Evolutionary conservation across 345 rosid species (phyloP).

Genomic region (Reutealis trisperma): DNA sequence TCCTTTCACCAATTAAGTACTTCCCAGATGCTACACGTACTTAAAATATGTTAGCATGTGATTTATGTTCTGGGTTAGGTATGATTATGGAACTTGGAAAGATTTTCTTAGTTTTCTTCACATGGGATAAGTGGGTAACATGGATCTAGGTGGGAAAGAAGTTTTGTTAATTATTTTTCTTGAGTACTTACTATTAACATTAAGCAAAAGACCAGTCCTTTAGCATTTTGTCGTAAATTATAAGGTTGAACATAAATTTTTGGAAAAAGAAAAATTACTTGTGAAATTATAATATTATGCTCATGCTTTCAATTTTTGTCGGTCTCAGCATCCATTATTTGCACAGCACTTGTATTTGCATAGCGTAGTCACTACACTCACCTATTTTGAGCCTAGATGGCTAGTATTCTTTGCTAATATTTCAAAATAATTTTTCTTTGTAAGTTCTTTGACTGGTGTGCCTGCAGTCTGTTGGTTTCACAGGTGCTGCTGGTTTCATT

Average conservation of each 20-base stretch:
- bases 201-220: background rate
- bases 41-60: background rate
- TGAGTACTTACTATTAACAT: background rate
- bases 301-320: background rate
- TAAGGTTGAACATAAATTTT: background rate
- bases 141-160: background rate
- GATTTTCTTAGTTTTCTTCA: too few relatives aligned
- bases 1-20: background rate
- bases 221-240: background rate
- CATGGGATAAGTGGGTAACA: background rate
- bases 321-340: background rate
- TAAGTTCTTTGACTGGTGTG: conserved; percentile 18
- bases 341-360: background rate
- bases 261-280: background rate
- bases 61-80: background rate
- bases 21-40: background rate
- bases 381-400: background rate
- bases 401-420: background rate
- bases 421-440: background rate
- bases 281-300: background rate
- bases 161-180: background rate
- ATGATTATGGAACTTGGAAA: background rate
- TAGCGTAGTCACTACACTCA: background rate
- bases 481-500: conserved; percentile 82
- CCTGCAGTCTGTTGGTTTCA: conserved; percentile 91